Percentiles rank a stretch among this genome's conserved stretches.
Evolutionary conservation across 805 yeast genomes (phyloP).

Genomic region (Torulaspora franciscae): DNA sequence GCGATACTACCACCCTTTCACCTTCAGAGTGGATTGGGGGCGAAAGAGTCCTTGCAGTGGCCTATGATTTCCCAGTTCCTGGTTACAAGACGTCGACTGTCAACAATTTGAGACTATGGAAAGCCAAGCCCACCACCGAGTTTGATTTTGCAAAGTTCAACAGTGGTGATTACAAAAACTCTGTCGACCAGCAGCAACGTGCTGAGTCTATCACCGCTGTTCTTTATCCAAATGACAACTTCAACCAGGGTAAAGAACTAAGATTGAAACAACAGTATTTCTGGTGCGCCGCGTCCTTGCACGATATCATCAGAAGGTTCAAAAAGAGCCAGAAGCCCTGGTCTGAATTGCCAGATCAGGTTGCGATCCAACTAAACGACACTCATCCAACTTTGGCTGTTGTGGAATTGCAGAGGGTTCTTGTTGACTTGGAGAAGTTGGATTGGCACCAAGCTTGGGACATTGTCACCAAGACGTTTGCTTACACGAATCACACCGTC

Average conservation of each 20-base stretch:
- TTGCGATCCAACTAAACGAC: conserved; percentile 90
- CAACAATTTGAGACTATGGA: conserved; percentile 87
- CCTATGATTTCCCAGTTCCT: conserved; percentile 89
- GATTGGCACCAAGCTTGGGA: conserved; percentile 84
- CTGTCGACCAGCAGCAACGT: conserved; percentile 77
- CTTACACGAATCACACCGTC: conserved; percentile 93
- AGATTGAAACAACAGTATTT: conserved; percentile 93
- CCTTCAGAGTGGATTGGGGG: conserved; percentile 80
- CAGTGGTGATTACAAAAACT: conserved; percentile 81
- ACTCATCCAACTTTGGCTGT: conserved; percentile 92
- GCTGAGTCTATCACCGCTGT: conserved; percentile 94
- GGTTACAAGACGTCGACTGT: conserved; percentile 80
- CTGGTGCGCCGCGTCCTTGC: conserved; percentile 93
- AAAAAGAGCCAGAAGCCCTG: conserved; percentile 73
- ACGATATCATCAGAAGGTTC: conserved; percentile 85
- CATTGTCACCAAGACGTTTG: conserved; percentile 74
- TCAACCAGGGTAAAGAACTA: conserved; percentile 83
- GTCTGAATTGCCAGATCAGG: conserved; percentile 76
- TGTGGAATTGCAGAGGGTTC: conserved; percentile 80
- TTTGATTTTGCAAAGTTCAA: conserved; percentile 89
- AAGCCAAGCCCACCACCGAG: conserved; percentile 82
- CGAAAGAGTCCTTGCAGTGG: conserved; percentile 82
- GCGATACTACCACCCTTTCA: conserved; percentile 48
- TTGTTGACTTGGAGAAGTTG: conserved; percentile 77
- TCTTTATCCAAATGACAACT: conserved; percentile 89